Evolutionary conservation across 352 stramenopile species (phyloP).

Genomic region (Phytophthora sp.): DNA sequence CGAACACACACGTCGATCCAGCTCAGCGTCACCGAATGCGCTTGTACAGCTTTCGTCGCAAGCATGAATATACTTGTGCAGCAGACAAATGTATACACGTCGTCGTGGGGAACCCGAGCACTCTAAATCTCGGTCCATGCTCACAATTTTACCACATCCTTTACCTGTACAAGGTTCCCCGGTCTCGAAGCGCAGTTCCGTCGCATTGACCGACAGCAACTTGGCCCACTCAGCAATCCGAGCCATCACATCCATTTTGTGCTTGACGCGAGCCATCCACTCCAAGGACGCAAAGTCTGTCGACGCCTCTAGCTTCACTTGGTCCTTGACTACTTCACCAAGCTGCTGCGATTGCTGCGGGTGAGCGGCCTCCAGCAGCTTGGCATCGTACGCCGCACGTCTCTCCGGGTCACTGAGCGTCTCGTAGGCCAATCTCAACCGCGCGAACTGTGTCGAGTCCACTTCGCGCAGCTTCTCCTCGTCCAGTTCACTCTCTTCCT

Average conservation of each 20-base stretch:
- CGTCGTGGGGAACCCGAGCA: constrained; percentile 70
- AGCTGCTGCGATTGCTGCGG: constrained; percentile 19
- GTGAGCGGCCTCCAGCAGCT: constrained; percentile 36
- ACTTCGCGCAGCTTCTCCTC: constrained; percentile 15
- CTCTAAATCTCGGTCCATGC: constrained; percentile 81
- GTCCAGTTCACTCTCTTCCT: constrained; percentile 11
- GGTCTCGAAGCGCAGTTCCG: constrained; percentile 76
- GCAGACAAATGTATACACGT: constrained; percentile 76
- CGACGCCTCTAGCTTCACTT: constrained; percentile 69
- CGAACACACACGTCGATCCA: constrained; percentile 68
- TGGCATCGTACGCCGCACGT: constrained; percentile 63
- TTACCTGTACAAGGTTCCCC: constrained; percentile 64
- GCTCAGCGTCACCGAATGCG: constrained; percentile 55
- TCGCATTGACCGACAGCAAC: constrained; percentile 63
- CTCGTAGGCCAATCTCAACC: constrained; percentile 73
- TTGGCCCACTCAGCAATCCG: constrained; percentile 76
- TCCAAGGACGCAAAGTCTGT: constrained; percentile 82
- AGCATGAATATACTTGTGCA: constrained; percentile 85
- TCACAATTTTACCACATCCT: constrained; percentile 80
- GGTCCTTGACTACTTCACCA: constrained; percentile 50
- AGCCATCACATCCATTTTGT: constrained; percentile 90
- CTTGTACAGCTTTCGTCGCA: constrained; percentile 81
- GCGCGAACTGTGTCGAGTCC: constrained; percentile 66
- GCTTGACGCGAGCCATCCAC: constrained; percentile 84
- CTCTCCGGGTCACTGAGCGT: constrained; percentile 68